A percentile compares a stretch with the other conserved stretches of the same genome.
Conservation (phyloP, 371 early-diverging fungal genomes). For the Mucor velutinosus region DNA sequence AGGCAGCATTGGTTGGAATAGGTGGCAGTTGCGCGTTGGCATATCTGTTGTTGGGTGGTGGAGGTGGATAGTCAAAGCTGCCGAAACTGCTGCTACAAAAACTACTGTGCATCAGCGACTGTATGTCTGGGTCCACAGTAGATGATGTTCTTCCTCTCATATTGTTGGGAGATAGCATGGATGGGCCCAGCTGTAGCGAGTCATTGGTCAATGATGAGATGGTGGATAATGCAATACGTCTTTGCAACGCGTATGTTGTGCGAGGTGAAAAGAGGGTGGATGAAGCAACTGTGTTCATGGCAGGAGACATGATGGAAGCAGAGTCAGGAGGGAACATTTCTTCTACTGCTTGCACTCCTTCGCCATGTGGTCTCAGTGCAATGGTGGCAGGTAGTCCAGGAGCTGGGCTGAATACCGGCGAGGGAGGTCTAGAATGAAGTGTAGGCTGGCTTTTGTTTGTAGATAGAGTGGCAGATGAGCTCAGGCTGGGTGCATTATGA, state of each 20-base stretch:
- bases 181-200: slow-evolving; percentile 11
- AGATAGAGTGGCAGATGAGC: slow-evolving; percentile 30
- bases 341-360: slow-evolving; percentile 21
- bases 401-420: slow-evolving; percentile 39
- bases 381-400: slow-evolving; percentile 45
- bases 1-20: slow-evolving; percentile 17
- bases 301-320: slow-evolving; percentile 27
- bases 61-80: slow-evolving; percentile 1
- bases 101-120: slow-evolving; percentile 16
- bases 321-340: slow-evolving; percentile 26
- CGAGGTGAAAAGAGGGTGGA: slow-evolving; percentile 40
- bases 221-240: slow-evolving; percentile 30
- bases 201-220: slow-evolving; percentile 32
- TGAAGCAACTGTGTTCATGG: slow-evolving; percentile 46
- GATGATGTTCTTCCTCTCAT: slow-evolving; percentile 11
- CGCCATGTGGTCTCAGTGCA: slow-evolving; percentile 25
- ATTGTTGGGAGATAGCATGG: slow-evolving; percentile 3
- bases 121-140: slow-evolving; percentile 20
- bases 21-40: slow-evolving; percentile 36
- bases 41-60: slow-evolving; percentile 18
- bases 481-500: slow-evolving; percentile 37
- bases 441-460: slow-evolving; percentile 24
- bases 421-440: slow-evolving; percentile 38
- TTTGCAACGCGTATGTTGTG: slow-evolving; percentile 23
- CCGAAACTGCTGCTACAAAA: slow-evolving; percentile 1